A percentile compares a stretch with the other conserved stretches of the same genome.
Conservation (phyloP, 2,329 filamentous ascomycete species). For the Pestalotiopsis sp. region DNA sequence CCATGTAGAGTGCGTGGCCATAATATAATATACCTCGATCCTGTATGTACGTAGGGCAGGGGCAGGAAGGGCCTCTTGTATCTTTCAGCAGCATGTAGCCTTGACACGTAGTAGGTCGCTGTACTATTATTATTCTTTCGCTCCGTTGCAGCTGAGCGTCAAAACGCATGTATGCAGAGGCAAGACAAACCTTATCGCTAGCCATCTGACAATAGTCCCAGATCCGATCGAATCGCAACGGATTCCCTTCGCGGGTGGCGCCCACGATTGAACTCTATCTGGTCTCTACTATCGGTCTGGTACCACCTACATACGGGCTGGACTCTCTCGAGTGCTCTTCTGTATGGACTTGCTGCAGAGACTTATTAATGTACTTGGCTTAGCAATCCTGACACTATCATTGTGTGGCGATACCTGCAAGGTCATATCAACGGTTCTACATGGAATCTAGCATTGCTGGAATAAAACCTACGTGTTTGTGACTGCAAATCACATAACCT, state of each 20-base stretch:
- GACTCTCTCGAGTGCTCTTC: not conserved
- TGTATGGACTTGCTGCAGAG: not conserved
- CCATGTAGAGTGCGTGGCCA: not conserved
- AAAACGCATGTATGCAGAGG: not conserved
- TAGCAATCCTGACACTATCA: no score
- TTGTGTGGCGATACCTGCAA: no score
- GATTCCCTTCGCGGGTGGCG: slow-evolving; percentile 1
- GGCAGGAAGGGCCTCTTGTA: not conserved
- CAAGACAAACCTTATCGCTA: slow-evolving; percentile 4
- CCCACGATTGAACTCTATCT: not conserved
- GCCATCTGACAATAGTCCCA: slow-evolving; percentile 3
- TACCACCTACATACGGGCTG: not conserved
- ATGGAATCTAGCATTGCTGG: no score
- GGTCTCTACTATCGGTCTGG: not conserved
- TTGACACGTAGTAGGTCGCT: not conserved
- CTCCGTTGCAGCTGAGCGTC: not conserved
- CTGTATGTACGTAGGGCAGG: not conserved
- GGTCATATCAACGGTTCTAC: no score
- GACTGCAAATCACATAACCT: no score
- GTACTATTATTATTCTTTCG: not conserved
- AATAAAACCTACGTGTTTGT: no score
- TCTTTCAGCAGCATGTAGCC: not conserved
- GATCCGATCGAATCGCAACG: slow-evolving; percentile 7
- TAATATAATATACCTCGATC: not conserved
- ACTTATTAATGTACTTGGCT: no score